A percentile compares a stretch with the other conserved stretches of the same genome.
Conservation (phyloP, 2,329 filamentous ascomycete species). For the Pyrenophora tritici-repentis region DNA sequence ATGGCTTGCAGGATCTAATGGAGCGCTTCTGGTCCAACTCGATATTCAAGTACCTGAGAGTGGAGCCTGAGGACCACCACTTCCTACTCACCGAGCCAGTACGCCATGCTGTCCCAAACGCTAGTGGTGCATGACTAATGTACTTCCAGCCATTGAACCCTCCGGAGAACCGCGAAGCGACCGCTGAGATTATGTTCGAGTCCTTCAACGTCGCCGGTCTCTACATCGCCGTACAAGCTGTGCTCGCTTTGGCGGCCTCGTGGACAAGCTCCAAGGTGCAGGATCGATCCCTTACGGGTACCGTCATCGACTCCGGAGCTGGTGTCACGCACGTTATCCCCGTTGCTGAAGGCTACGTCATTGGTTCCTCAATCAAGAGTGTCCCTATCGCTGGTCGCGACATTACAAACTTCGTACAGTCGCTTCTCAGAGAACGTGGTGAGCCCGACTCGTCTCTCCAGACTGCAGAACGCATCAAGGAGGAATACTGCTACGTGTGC, state of each 20-base stretch:
- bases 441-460: slow-evolving; percentile 97
- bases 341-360: slow-evolving; percentile 97
- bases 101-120: slow-evolving; percentile 45
- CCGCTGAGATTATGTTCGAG: slow-evolving; percentile 99
- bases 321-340: slow-evolving; percentile 99
- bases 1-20: slow-evolving; percentile 80
- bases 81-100: slow-evolving; percentile 97
- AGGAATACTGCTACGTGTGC: slow-evolving; percentile 97
- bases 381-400: slow-evolving; percentile 97
- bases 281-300: slow-evolving; percentile 92
- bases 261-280: slow-evolving; percentile 99
- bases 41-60: slow-evolving; percentile 98
- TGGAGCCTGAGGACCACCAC: slow-evolving; percentile 98
- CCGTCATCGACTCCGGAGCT: slow-evolving; percentile 97
- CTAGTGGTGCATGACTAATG: slow-evolving; percentile 14
- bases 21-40: slow-evolving; percentile 99
- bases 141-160: slow-evolving; percentile 84
- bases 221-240: slow-evolving; percentile 97
- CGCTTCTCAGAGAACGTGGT: slow-evolving; percentile 89
- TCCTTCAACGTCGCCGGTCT: slow-evolving; percentile 99
- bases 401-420: slow-evolving; percentile 98
- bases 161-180: slow-evolving; percentile 98
- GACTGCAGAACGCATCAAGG: slow-evolving; percentile 97
- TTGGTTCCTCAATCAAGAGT: slow-evolving; percentile 98
- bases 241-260: slow-evolving; percentile 92